Percentiles rank a stretch among this genome's conserved stretches.
Evolutionary conservation across 176 grass and related monocot genomes (phyloP).

Genomic region (Guadua angustifolia): DNA sequence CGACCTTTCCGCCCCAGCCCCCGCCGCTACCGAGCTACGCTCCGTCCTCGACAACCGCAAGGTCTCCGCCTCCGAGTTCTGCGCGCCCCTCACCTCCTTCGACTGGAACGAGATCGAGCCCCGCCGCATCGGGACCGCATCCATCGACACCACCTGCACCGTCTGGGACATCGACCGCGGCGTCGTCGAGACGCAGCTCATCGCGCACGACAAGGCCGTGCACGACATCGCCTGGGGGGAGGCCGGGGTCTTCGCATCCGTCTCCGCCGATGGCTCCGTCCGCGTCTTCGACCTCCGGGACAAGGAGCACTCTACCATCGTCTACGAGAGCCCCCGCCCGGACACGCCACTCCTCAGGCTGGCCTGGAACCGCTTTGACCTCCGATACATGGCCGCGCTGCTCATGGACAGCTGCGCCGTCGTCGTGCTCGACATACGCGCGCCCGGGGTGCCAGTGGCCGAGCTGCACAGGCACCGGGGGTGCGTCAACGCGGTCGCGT

Average conservation of each 20-base stretch:
- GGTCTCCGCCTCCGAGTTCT: constrained; percentile 78
- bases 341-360: constrained; percentile 90
- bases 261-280: constrained; percentile 92
- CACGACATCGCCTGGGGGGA: constrained; percentile 98
- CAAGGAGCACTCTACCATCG: constrained; percentile 97
- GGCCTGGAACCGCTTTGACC: constrained; percentile 83
- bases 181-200: constrained; percentile 95
- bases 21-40: constrained; percentile 57
- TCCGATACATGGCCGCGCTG: constrained; percentile 81
- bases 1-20: constrained; percentile 37
- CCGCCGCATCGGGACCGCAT: constrained; percentile 77
- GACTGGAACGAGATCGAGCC: constrained; percentile 93
- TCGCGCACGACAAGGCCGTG: constrained; percentile 99
- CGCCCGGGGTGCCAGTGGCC: constrained; percentile 78
- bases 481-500: constrained; percentile 78
- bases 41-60: constrained; percentile 88
- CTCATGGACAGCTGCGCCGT: constrained; percentile 94
- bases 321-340: constrained; percentile 94
- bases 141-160: constrained; percentile 98
- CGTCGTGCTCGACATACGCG: constrained; percentile 90
- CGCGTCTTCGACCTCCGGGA: constrained; percentile 96
- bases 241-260: constrained; percentile 83
- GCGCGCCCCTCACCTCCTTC: constrained; percentile 92
- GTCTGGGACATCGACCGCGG: constrained; percentile 96
- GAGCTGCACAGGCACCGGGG: constrained; percentile 80